Evolutionary conservation across 2,329 filamentous ascomycete species (phyloP), one percentile per base, ranked within the genome.

Genomic region (Aspergillus carbonarius): DNA sequence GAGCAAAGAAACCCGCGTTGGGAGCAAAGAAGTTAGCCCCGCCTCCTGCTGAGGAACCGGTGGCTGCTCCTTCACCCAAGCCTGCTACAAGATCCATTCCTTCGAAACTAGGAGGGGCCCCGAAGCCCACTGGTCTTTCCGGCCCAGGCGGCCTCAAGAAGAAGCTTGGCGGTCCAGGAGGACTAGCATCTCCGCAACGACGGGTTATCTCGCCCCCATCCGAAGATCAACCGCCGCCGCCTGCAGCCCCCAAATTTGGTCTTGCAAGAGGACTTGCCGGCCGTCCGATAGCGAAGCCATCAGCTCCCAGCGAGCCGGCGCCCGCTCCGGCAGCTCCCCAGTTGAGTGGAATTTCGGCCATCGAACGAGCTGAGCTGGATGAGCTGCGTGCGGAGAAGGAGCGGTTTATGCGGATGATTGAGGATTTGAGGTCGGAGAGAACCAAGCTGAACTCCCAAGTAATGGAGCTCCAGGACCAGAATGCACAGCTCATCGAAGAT

Each of bases 401-500:
- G 49, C 84, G 89, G 30, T 81, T 96, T 5, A 81, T 85, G 20
- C 86, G 87, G 56, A 85, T 91, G 64, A 85, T 88, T 9, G 92
- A 96, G 55, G 93, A 96, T 46, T 80, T 93, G 66, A 86, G 91
- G 55, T 85, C 91, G 48, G 93, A 97, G 71, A 88, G 91, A 62
- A 86, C 88, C 58, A 93, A 89, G 69, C 83, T 96, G 50, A 84
- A 87, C 60, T 95, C 92, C 0, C 92, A 97, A 73, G 89, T 98
- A 42, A 89, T 93, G 66, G 95, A 98, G 76, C 83, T 99, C 30
- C 96, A 97, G 77, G 96, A 96, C 69, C 92, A 97, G 73, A 99
- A 99, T 70, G 95, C 95, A 23, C 90, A 95, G 63, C 82, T 99
- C 34, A 99, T 99, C 61, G 95, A 99, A 76, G 93, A 98, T 69